Conservation (phyloP, 306 rosid species). For the Senna tora region DNA sequence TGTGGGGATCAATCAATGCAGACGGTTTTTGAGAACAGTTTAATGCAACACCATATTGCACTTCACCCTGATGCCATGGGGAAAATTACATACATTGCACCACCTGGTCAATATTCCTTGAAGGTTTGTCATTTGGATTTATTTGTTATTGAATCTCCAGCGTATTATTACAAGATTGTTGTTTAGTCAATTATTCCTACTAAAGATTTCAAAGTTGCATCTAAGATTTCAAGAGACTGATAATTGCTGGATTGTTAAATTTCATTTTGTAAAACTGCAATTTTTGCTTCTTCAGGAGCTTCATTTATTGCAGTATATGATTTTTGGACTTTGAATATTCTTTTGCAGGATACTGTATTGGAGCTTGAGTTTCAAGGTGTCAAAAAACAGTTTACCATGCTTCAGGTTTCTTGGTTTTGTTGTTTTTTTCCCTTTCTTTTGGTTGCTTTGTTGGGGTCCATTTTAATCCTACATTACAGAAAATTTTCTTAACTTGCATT, state of each 20-base stretch:
- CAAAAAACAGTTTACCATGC: constrained; percentile 73
- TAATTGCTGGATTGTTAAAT: neutral
- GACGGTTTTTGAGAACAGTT: constrained; percentile 75
- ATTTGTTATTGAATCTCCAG: constrained; percentile 19
- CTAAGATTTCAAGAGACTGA: neutral
- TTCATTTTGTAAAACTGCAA: neutral
- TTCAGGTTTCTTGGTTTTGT: constrained; percentile 56
- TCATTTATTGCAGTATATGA: constrained; percentile 4
- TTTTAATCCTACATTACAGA: neutral
- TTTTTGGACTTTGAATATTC: constrained; percentile 12
- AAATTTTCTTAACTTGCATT: constrained; percentile 12
- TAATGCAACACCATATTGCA: constrained; percentile 68
- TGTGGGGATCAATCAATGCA: constrained; percentile 41
- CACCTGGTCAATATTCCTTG: constrained; percentile 77
- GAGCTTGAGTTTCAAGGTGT: constrained; percentile 89
- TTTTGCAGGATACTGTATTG: constrained; percentile 70
- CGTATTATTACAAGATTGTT: constrained; percentile 15
- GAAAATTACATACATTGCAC: constrained; percentile 67
- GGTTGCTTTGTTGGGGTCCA: constrained; percentile 1
- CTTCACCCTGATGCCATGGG: constrained; percentile 83
- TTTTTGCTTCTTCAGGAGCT: neutral
- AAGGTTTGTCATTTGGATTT: constrained; percentile 45
- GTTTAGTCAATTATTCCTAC: too few species aligned
- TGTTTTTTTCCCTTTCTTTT: neutral
- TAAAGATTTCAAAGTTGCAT: neutral